Evolutionary conservation across 345 rosid species (phyloP).

Genomic region (Chamaenerion angustifolium): DNA sequence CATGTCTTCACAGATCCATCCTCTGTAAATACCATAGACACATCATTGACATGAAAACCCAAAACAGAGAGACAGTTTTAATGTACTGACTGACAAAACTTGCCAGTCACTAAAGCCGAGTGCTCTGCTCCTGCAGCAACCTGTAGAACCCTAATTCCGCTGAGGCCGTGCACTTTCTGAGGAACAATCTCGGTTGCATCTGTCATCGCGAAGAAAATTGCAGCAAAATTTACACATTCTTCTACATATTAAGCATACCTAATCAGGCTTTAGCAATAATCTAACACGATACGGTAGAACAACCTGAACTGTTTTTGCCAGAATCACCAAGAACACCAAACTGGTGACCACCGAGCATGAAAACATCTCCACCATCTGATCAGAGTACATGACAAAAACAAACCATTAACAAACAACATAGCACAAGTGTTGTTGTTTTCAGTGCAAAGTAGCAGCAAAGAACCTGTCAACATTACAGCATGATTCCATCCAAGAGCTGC

Average conservation of each 20-base stretch:
- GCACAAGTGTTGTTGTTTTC: background rate
- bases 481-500: slow-evolving; percentile 86
- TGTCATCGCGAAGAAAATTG: background rate
- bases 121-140: slow-evolving; percentile 90
- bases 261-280: background rate
- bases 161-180: slow-evolving; percentile 31
- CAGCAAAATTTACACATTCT: background rate
- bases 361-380: slow-evolving; percentile 49
- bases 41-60: background rate
- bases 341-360: slow-evolving; percentile 50
- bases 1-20: slow-evolving; percentile 52
- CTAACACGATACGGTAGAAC: background rate
- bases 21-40: slow-evolving; percentile 21
- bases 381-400: background rate
- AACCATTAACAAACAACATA: background rate
- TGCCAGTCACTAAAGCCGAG: slow-evolving; percentile 65
- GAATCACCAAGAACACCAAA: slow-evolving; percentile 36
- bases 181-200: slow-evolving; percentile 15
- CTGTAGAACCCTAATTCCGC: slow-evolving; percentile 30
- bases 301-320: slow-evolving; percentile 27
- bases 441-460: background rate
- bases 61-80: background rate
- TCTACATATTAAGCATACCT: background rate
- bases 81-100: background rate
- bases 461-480: slow-evolving; percentile 49